Base-by-base conservation (phyloP, 371 early-diverging fungal genomes). In the Rhizopus stolonifer region DNA sequence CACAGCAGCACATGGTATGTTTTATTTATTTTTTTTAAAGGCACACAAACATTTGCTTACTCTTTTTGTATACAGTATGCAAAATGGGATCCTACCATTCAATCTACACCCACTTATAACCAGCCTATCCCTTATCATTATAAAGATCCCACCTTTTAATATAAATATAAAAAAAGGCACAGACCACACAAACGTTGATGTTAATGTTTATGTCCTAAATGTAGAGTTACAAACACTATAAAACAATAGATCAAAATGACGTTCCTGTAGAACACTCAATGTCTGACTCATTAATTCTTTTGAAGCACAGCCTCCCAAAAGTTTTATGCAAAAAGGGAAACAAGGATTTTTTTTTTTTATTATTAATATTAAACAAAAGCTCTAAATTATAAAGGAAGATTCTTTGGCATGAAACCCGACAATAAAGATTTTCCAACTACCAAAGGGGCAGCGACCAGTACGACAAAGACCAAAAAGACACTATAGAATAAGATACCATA, bases 401-500 rank as follows among this genome's bases (percentile, higher is more conserved):
- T 56, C 10, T 62, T 49, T 17, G 63, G 45, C 10, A 58, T 52
- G 9, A 72, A 24, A 1, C 33, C 56, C 5, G 54, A 49, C 6
- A 60, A 33, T 5, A 60, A 21, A 13, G 54, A 49, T 33, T 56
- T 53, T 23, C 76, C 79, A 8, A 75, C 26, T 25, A 80, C 60
- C 23, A 85, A 42, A n/a, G 87, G 88, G 4, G 77, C 88, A 18
- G 67, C 82, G 21, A 88, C 75, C 32, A 89, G 61, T 31, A 79
- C 68, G 22, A 67, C 74, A 54, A 91, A 80, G 4, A 80, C 44
- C 9, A 86, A 57, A 42, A 83, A 80, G 61, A 88, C 48, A 21
- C 77, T 25, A n/a, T 77, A 46, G 61, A 92, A 91, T 47, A 92
- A 56, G 14, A 86, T 55, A 9, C 89, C 89, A 52, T 88, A 92